Percentiles rank a stretch among this genome's conserved stretches.
Evolutionary conservation across 2,329 filamentous ascomycete species (phyloP).

Genomic region (Aspergillus phoenicis): DNA sequence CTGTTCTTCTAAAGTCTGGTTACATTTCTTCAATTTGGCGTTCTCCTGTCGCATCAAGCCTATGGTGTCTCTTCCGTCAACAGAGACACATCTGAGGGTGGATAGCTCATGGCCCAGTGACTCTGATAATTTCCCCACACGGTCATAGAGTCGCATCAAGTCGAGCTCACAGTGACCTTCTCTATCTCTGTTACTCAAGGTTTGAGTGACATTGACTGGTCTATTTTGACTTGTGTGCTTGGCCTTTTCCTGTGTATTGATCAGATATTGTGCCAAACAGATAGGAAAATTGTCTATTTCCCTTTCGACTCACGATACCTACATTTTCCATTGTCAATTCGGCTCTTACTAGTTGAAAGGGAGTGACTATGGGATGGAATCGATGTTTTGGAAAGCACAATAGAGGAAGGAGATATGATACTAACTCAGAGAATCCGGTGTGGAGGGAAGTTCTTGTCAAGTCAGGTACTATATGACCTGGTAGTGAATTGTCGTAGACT

Average conservation of each 20-base stretch:
- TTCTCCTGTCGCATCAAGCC: neutral
- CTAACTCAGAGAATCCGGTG: neutral
- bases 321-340: neutral
- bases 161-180: no score
- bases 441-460: neutral
- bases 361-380: neutral
- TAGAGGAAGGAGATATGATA: neutral
- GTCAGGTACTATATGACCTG: neutral
- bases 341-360: neutral
- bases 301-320: neutral
- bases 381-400: neutral
- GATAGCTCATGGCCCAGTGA: neutral
- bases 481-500: no score
- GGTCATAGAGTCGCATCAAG: no score
- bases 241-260: neutral
- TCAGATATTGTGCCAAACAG: neutral
- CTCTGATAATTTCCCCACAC: neutral
- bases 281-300: neutral
- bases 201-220: neutral
- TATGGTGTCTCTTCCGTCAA: neutral
- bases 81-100: neutral
- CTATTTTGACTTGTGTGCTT: neutral
- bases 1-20: neutral
- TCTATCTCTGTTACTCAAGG: neutral
- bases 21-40: neutral